Conservation (phyloP, 73 alveolate species). For the Tetrahymena malaccensis region DNA sequence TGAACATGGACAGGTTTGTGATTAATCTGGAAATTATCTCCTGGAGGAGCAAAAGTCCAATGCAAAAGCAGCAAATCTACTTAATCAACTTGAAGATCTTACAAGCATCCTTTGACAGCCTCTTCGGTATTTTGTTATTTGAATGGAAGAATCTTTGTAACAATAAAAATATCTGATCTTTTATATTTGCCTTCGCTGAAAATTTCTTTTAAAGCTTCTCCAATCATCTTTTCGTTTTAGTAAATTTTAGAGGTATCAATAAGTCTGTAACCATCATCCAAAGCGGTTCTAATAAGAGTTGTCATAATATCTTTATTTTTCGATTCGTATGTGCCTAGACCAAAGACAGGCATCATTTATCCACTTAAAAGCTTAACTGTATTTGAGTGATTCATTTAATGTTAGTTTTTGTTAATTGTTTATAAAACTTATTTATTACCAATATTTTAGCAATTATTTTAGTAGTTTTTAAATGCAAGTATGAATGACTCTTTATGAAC, state of each 20-base stretch:
- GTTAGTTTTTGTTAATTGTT: too few species aligned
- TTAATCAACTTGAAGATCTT: constrained; percentile 47
- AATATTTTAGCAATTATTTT: too few species aligned
- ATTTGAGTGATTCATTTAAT: too few species aligned
- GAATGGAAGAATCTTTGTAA: constrained; percentile 63
- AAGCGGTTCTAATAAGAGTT: constrained; percentile 33
- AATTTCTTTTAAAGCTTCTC: constrained; percentile 47
- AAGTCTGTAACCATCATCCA: constrained; percentile 62
- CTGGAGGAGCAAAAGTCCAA: constrained; percentile 47
- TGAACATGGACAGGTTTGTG: constrained; percentile 43
- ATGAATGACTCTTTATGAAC: too few species aligned
- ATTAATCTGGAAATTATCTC: constrained; percentile 8
- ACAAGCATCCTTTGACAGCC: constrained; percentile 46
- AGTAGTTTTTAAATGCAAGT: too few species aligned
- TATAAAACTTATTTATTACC: too few species aligned
- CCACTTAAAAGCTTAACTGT: too few species aligned
- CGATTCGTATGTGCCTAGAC: constrained; percentile 29
- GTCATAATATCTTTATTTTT: constrained; percentile 1
- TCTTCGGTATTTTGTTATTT: constrained; percentile 46
- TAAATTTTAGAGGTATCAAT: constrained; percentile 62
- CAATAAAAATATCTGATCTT: constrained; percentile 70
- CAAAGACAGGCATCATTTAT: constrained; percentile 32
- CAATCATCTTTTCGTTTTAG: constrained; percentile 61
- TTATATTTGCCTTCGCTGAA: constrained; percentile 37
- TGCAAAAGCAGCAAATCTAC: constrained; percentile 55